Percentiles rank a stretch among this genome's conserved stretches.
These are phyloP conservation scores for Fusarium pseudoanthophilum DNA, from an alignment of 2,329 filamentous ascomycete genomes.

Conservation along the genomic window DNA sequence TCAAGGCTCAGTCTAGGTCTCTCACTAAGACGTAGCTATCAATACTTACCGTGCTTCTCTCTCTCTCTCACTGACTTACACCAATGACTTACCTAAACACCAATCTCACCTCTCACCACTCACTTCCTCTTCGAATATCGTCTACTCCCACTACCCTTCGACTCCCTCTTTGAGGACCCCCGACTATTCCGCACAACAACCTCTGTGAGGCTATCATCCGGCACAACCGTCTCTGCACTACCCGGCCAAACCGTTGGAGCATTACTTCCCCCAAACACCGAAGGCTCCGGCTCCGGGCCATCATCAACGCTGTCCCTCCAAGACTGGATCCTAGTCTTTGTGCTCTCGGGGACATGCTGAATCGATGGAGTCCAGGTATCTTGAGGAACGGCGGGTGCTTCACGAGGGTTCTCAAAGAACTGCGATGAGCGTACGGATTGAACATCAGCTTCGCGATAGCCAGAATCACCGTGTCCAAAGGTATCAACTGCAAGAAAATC, in stretches of 20 bases:
- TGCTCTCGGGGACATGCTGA: not conserved
- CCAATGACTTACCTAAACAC: not conserved
- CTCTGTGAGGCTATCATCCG: conserved; percentile 7
- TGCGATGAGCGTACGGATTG: conserved; percentile 1
- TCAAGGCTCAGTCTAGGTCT: not conserved
- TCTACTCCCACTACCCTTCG: not conserved
- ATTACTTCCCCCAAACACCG: conserved; percentile 7
- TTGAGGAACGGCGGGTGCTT: not conserved
- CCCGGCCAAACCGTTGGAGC: conserved; percentile 17
- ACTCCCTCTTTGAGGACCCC: not conserved
- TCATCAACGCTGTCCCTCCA: conserved; percentile 8
- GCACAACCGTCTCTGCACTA: not conserved
- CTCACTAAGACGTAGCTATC: not conserved
- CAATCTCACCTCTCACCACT: not conserved
- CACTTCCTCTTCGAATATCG: not conserved
- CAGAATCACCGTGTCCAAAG: not conserved
- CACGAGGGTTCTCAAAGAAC: not conserved
- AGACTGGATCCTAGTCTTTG: not conserved
- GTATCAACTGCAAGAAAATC: not conserved
- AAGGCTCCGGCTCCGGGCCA: not conserved
- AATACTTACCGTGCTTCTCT: not conserved
- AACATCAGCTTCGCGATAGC: not conserved
- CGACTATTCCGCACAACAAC: not conserved
- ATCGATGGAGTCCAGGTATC: not conserved
- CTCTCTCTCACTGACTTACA: not conserved